phyloP scores from a whole-genome alignment of 345 rosid species.

The Syzygium aromaticum region DNA sequence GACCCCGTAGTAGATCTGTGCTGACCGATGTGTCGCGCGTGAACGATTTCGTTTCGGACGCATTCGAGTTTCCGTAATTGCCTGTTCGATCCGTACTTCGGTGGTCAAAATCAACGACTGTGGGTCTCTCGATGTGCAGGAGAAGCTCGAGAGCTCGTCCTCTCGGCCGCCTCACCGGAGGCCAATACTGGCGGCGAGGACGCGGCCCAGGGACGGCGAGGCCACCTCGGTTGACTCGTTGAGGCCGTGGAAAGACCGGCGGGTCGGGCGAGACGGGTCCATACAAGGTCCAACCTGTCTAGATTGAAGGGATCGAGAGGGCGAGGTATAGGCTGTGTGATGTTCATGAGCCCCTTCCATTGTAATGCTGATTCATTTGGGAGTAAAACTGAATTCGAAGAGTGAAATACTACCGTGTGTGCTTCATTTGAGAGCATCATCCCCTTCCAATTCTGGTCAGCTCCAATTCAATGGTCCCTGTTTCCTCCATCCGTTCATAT shows the following conservation, averaged over 20 bases:
- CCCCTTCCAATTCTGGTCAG: neutral
- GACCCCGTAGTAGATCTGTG: neutral
- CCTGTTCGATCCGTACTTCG: neutral
- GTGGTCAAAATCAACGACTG: neutral
- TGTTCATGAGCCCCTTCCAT: too few species aligned
- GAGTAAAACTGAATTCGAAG: neutral
- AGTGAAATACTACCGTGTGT: neutral
- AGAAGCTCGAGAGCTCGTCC: neutral
- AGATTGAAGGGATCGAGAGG: neutral
- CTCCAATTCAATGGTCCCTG: neutral
- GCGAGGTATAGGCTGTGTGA: too few species aligned
- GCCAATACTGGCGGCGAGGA: neutral
- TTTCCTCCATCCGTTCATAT: neutral
- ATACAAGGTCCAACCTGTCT: neutral
- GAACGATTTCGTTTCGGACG: neutral
- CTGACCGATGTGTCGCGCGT: neutral
- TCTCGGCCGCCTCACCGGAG: neutral
- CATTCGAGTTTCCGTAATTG: neutral
- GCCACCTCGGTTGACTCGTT: conserved; percentile 5
- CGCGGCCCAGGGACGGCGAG: conserved; percentile 7
- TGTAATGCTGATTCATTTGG: neutral
- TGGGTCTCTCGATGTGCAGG: neutral
- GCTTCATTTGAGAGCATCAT: neutral
- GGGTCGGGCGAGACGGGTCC: neutral
- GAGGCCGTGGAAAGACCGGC: conserved; percentile 8